These are phyloP conservation scores for Heliamphora pulchella DNA, from an alignment of 179 eudicot species.

Conservation along the genomic window DNA sequence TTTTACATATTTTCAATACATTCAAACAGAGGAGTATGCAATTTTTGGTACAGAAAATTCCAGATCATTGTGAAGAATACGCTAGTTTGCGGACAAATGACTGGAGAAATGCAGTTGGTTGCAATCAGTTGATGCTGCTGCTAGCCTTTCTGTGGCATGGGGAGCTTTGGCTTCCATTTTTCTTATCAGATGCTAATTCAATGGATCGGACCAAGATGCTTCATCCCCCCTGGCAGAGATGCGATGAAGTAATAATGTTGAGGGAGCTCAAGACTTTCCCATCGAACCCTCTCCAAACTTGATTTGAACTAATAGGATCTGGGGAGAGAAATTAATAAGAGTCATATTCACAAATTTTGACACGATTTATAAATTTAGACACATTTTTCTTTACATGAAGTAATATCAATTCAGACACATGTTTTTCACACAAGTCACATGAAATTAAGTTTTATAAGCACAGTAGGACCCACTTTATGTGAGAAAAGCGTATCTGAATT, in stretches of 20 bases:
- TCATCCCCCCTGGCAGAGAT: slow-evolving; percentile 20
- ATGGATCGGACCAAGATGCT: slow-evolving; percentile 30
- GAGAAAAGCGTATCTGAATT: no score
- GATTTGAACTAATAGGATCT: background rate
- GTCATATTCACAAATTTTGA: no score
- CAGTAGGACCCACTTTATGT: no score
- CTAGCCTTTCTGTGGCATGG: background rate
- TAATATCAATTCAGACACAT: no score
- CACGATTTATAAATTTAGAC: no score
- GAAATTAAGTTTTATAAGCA: no score
- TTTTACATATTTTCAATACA: no score
- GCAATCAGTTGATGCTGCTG: background rate
- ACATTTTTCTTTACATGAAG: no score
- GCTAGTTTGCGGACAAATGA: background rate
- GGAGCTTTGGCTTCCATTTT: background rate
- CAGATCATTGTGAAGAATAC: no score
- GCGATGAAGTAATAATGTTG: background rate
- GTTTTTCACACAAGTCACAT: no score
- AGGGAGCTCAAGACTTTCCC: background rate
- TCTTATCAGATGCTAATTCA: background rate
- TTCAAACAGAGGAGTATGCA: no score
- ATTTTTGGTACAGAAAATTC: no score
- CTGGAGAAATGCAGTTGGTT: background rate
- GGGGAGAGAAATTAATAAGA: background rate
- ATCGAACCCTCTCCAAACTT: background rate